Base-by-base conservation (phyloP, 495 filamentous ascomycete species). In the Hypoxylon fragiforme region DNA sequence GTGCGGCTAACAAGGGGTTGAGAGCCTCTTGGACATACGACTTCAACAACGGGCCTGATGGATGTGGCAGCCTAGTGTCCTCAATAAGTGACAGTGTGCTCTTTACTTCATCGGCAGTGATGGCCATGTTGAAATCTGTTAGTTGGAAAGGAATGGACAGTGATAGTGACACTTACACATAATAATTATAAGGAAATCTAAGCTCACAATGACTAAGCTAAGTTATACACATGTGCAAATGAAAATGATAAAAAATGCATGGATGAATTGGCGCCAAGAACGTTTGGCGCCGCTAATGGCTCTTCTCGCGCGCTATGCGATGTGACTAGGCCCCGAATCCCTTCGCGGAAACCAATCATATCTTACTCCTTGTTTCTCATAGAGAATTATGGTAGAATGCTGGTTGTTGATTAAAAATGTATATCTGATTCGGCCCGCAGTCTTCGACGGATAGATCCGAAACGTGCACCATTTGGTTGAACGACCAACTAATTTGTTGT, bases 21-120 rank as follows among this genome's bases (percentile, higher is more conserved):
- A 63, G 44, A 15, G 60, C 60, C 16, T 54, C 28, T 1, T 12
- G 18, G 30, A 63, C 41, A 30, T 51, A 63, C 7, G 40, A 44
- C 11, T 44, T 19, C 20, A 63, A 54, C n/a, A 63, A 19, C 21
- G 22, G 12, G 14, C 35, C 38, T 22, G 48, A 54, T 4, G 60
- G 54, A 42, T 63, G 54, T 20, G 54, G 49, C 14, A 63, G 30
- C 9, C 64, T 68, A 20, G 61, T 47, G 32, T 62, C 67, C 62
- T 68, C 72, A 52, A 69, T 64, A 14, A 64, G 65, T 34, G 28
- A 42, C n/a, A 51, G 19, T 14, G 48, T 36, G 28, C 18, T 36
- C 3, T 22, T 26, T 20, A 51, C 48, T 19, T 51, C 48, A 16
- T 24, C 18, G 43, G 22, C 7, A 16, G 26, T 35, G 28, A 30